Evolutionary conservation across 75 land plant species (phyloP), one percentile per base, ranked within the genome.

Genomic region (Selaginella tamariscina): DNA sequence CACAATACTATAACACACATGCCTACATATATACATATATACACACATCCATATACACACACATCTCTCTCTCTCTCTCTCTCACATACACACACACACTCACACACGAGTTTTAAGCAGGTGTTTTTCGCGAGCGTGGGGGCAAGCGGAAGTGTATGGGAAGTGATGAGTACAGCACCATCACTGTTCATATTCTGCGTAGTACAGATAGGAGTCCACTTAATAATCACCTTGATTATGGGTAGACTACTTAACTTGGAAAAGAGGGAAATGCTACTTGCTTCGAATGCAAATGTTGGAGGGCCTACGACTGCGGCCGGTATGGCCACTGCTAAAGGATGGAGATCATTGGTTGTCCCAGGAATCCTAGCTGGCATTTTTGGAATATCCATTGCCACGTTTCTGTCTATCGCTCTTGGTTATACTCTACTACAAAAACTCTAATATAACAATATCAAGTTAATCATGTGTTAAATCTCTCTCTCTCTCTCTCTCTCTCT

Each of bases 281-380:
- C 96, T 30, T 93, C 98, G 27, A 93, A 93, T 72, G 95, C 96
- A 0, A 93, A 93, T 64, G 91, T 93, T 28, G 98, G 96, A 32
- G 98, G 98, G 59, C 98, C 98, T 2, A 93, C 95, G 23, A 93
- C 98, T n/a, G 94, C 98, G 24, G 88, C 91, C 29, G 96, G 96
- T 27, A 84, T 93, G 96, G 96, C 96, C 24, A 89, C 98, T 24
- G 83, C 98, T 18, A 93, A 93, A 72, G 96, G 88, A 0, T 93
- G 98, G 98, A 75, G 69, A 24, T 77, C 95, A 55, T 54, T 93
- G 64, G 75, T 84, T 15, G 79, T 93, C 32, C 98, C 96, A 32
- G 88, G 84, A 9, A 89, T 93, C 64, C 95, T 93, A 64, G 84
- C 79, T 18, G 98, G 98, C 68, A 86, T 93, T 27, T 93, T 89